These are phyloP conservation scores for Gracilariopsis chorda DNA, from an alignment of 23 red algal species.

Conservation along the genomic window DNA sequence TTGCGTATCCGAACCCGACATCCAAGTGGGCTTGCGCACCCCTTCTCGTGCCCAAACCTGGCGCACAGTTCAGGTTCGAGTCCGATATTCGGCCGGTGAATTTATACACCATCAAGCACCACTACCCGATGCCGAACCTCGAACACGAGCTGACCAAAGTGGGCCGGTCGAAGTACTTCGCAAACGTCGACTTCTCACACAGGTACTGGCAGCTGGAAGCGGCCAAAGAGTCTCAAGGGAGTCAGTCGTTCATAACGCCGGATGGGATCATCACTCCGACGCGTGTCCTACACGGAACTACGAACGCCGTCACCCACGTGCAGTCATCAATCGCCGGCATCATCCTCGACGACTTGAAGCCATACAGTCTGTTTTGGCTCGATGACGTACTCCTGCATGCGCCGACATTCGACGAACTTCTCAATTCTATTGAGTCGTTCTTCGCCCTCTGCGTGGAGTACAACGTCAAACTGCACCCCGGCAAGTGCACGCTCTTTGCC, in stretches of 20 bases:
- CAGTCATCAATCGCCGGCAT: conserved; percentile 27
- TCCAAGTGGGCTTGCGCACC: conserved; percentile 43
- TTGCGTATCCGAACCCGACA: conserved; percentile 19
- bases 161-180: conserved; percentile 25
- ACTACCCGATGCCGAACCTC: conserved; percentile 36
- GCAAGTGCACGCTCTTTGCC: conserved; percentile 24
- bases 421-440: background rate
- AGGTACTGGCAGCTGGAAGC: conserved; percentile 25
- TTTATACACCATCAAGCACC: background rate
- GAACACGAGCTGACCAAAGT: conserved; percentile 26
- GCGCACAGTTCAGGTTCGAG: background rate
- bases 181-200: conserved; percentile 16
- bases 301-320: conserved; percentile 29
- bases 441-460: background rate
- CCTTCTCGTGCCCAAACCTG: conserved; percentile 35
- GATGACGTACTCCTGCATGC: conserved; percentile 21
- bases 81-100: conserved; percentile 19
- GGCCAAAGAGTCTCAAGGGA: conserved; percentile 6
- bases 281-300: conserved; percentile 49
- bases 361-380: conserved; percentile 4
- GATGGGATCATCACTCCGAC: conserved; percentile 40
- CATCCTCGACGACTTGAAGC: background rate
- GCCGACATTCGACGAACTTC: background rate
- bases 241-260: conserved; percentile 40
- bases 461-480: conserved; percentile 44